Percentiles rank a stretch among this genome's conserved stretches.
phyloP scores from a whole-genome alignment of 331 rosid species.

The Malus hybrid region DNA sequence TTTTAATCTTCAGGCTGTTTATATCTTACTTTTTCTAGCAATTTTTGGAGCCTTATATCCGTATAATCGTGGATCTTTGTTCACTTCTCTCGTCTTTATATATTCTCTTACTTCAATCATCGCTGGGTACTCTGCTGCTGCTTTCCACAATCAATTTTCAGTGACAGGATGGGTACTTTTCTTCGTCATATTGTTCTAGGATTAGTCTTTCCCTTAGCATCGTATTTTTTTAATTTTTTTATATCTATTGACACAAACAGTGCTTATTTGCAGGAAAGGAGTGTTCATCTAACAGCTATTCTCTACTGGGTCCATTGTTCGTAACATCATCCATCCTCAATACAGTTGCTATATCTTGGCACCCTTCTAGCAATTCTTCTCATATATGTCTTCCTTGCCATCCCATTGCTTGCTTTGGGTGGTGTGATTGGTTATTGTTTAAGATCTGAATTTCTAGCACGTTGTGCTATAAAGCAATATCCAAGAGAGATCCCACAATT shows the following conservation, averaged over 20 bases:
- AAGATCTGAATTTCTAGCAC: conserved; percentile 55
- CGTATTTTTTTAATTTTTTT: neutral
- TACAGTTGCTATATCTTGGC: conserved; percentile 65
- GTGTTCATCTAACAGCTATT: conserved; percentile 54
- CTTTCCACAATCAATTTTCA: conserved; percentile 59
- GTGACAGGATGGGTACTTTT: conserved; percentile 70
- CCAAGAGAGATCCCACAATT: conserved; percentile 60
- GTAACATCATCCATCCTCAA: conserved; percentile 51
- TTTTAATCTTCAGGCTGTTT: conserved; percentile 40
- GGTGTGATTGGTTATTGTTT: conserved; percentile 60
- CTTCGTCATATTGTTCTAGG: neutral
- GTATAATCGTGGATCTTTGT: conserved; percentile 71
- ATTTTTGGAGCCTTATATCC: conserved; percentile 61
- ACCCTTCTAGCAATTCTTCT: conserved; percentile 55
- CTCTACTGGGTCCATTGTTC: conserved; percentile 67
- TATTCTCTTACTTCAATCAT: conserved; percentile 52
- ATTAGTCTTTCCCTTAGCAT: neutral
- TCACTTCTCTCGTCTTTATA: conserved; percentile 43
- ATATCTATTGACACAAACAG: conserved; percentile 4
- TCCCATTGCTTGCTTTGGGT: conserved; percentile 82
- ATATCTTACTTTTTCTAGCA: conserved; percentile 52
- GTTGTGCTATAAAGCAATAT: conserved; percentile 47
- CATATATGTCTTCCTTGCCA: conserved; percentile 34
- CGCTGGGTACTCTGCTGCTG: conserved; percentile 70
- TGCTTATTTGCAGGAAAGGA: conserved; percentile 51